These are phyloP conservation scores for Mortierella sp. DNA, from an alignment of 371 early-diverging fungal species.

Conservation along the genomic window DNA sequence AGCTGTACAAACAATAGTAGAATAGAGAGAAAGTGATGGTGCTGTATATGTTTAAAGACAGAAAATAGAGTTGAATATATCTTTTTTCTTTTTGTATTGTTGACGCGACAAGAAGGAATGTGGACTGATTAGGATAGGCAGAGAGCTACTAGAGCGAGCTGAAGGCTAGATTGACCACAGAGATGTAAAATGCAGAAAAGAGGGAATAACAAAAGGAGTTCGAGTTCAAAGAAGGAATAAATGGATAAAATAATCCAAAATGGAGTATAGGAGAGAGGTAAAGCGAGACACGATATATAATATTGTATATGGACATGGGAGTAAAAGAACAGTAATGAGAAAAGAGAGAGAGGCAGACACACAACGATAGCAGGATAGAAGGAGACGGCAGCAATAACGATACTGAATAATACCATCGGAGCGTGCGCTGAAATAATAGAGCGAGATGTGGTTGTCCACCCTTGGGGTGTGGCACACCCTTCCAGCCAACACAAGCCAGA, in stretches of 20 bases:
- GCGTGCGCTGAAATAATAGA: neutral
- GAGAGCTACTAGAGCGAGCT: neutral
- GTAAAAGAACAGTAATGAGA: slow-evolving; percentile 7
- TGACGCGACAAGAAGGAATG: slow-evolving; percentile 21
- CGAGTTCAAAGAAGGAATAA: neutral
- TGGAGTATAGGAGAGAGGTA: slow-evolving; percentile 13
- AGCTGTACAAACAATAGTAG: neutral
- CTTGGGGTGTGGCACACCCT: neutral
- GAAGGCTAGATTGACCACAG: neutral
- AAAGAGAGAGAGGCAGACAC: neutral
- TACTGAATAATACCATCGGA: neutral
- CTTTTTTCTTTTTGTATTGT: slow-evolving; percentile 2
- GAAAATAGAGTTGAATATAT: neutral
- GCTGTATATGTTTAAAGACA: neutral
- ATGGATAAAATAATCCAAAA: slow-evolving; percentile 11
- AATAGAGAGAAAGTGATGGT: slow-evolving; percentile 11
- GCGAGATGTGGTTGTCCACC: slow-evolving; percentile 10
- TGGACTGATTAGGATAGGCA: neutral
- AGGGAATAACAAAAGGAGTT: slow-evolving; percentile 8
- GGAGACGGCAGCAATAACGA: slow-evolving; percentile 3
- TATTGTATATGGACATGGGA: neutral
- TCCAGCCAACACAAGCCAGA: neutral
- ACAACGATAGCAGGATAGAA: slow-evolving; percentile 15
- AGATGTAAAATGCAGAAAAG: neutral
- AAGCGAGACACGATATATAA: neutral